Evolutionary conservation across 768 basidiomycete species (phyloP), one percentile per base, ranked within the genome.

Genomic region (Melanogaster broomeanus): DNA sequence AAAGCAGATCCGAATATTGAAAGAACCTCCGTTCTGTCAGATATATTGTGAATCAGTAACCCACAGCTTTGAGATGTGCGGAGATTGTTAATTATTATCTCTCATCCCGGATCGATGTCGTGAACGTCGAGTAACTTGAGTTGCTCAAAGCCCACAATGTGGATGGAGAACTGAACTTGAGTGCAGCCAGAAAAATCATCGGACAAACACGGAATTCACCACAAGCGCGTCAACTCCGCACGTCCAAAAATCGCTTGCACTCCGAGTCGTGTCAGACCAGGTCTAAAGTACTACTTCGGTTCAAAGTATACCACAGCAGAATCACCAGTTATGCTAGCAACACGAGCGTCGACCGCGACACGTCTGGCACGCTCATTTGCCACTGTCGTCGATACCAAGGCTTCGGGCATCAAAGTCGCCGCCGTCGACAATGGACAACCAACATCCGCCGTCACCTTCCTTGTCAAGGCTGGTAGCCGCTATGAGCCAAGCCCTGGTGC

Each of bases 391-490:
- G 88, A 93, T 62, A 77, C 80, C 43, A 65, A 59, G 34, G 18
- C 59, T 1, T 78, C 84, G 10, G 90, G 91, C 53, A 79, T 94
- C 66, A 95, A 90, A 73, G 87, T 97, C 60, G 90, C 92, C 22
- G 82, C 91, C 22, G 70, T 89, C 53, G 93, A 97, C 75, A 77
- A 83, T 61, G 88, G 84, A 63, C 86, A 88, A 64, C 85, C 93
- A 39, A 95, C 93, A 6, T 78, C 90, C 25, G 81, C 89, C 48
- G 83, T 99, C 66, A 93, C 93, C 44, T 77, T 98, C 63, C 81
- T 96, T 56, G 84, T 97, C 71, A 96, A 94, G 72, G 96, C 92
- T 49, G 96, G 96, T 48, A 85, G 85, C 65, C 78, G 97, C 63
- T 94, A 84, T 69, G 90, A 99, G 77, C 72, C 84, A 56, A 87